Conservation (phyloP, 306 rosid species). For the Mimosa pudica region DNA sequence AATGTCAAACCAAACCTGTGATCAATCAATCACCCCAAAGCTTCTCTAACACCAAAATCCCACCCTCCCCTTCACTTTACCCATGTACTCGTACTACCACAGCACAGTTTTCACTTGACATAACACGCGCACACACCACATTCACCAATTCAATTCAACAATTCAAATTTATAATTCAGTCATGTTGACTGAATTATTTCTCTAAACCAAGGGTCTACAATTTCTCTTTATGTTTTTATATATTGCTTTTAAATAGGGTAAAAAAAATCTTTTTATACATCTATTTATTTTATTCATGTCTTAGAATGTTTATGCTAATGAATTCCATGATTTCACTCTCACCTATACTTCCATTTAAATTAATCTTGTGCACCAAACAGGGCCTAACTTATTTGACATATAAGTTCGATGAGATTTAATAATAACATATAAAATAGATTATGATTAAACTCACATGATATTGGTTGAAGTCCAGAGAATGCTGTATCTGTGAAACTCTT, state of each 20-base stretch:
- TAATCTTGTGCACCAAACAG: too few species aligned
- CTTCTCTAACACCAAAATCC: neutral
- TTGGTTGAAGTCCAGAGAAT: conserved; percentile 82
- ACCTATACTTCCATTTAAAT: too few species aligned
- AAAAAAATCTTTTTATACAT: too few species aligned
- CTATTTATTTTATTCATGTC: too few species aligned
- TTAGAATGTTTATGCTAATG: too few species aligned
- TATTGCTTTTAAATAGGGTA: too few species aligned
- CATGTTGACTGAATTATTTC: too few species aligned
- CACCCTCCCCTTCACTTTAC: neutral
- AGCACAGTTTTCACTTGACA: neutral
- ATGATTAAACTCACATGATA: conserved; percentile 55
- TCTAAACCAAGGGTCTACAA: too few species aligned
- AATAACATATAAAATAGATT: neutral
- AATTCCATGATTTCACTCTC: too few species aligned
- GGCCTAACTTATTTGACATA: too few species aligned
- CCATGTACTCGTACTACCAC: neutral
- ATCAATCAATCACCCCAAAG: conserved; percentile 6
- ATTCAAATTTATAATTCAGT: neutral
- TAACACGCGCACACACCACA: neutral
- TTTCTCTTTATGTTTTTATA: too few species aligned
- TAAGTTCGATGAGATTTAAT: too few species aligned
- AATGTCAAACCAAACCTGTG: conserved; percentile 45
- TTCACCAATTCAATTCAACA: neutral
- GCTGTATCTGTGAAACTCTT: conserved; percentile 76